Base-by-base conservation (phyloP, 345 rosid species). In the Salix viminalis region DNA sequence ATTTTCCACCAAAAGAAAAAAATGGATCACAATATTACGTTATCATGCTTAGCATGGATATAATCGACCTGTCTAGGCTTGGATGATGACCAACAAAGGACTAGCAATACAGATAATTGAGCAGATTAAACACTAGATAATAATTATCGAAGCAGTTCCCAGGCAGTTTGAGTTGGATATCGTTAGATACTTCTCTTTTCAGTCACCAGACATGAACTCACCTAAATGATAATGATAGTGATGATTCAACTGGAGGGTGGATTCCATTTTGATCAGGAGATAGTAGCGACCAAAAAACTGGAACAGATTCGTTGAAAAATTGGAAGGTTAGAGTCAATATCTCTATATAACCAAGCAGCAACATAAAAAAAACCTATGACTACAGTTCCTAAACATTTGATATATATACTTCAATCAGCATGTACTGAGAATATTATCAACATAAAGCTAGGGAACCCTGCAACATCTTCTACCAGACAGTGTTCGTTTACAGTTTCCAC, bases 211-310 rank as follows among this genome's bases (percentile, higher is more conserved):
- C 26, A 67, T 42, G 39, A 70, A 82, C 86, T 86, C 30, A 91
- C 98, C 96, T 88, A 88, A 91, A 94, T 2, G 97, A 90, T 70
- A 91, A 81, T 71, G 97, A 92, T 78, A 92, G 77, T 68, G 94
- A 84, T 79, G 97, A 89, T 78, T 94, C 95, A 66, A 88, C 92
- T 12, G 90, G 88, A 6, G 89, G 30, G 34, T 77, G 87, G 65
- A 82, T 52, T 83, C 88, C 82, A 39, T 70, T 91, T 79, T 88
- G 86, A 67, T 83, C 84, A 44, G 95, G 89, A 67, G 97, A 87
- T 28, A 94, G 90, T 32, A 94, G 79, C 10, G 98, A 89, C 97
- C 95, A 94, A 75, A 91, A 87, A 58, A 91, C 98, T 92, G 91
- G 1, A 67, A 23, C 65, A 66, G 15, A 23, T 85, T 54, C 80